phyloP scores from a whole-genome alignment of 1,284 basidiomycete species.

The Sanghuangporus weigelae region DNA sequence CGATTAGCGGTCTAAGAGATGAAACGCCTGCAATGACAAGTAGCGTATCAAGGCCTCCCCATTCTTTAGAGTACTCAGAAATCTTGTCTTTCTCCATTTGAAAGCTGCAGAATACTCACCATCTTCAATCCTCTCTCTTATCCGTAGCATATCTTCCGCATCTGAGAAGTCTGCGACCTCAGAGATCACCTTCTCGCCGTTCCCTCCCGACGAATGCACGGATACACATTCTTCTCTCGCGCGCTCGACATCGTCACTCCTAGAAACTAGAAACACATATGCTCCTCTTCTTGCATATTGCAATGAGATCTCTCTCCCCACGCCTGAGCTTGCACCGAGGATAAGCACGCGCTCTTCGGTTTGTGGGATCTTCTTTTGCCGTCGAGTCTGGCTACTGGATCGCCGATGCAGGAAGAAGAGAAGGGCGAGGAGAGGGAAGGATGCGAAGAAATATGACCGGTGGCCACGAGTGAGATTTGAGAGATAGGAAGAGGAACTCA shows the following conservation, averaged over 20 bases:
- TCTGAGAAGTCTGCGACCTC: slow-evolving; percentile 61
- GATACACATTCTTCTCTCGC: slow-evolving; percentile 58
- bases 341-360: slow-evolving; percentile 68
- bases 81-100: neutral
- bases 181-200: slow-evolving; percentile 30
- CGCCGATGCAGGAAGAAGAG: neutral
- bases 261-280: slow-evolving; percentile 70
- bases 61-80: slow-evolving; percentile 41
- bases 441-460: neutral
- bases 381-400: slow-evolving; percentile 9
- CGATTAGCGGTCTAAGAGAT: slow-evolving; percentile 73
- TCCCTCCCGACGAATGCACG: slow-evolving; percentile 14
- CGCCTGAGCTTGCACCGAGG: slow-evolving; percentile 78
- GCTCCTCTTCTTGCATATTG: slow-evolving; percentile 75
- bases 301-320: slow-evolving; percentile 72
- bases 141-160: slow-evolving; percentile 60
- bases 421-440: slow-evolving; percentile 1
- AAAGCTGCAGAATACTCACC: slow-evolving; percentile 38
- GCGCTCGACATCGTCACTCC: slow-evolving; percentile 53
- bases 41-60: slow-evolving; percentile 81
- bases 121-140: slow-evolving; percentile 51
- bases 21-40: slow-evolving; percentile 85
- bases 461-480: no score
- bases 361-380: slow-evolving; percentile 29
- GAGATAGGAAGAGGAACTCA: neutral